Conservation (phyloP, 345 rosid genomes). For the Iberis pinnata region DNA sequence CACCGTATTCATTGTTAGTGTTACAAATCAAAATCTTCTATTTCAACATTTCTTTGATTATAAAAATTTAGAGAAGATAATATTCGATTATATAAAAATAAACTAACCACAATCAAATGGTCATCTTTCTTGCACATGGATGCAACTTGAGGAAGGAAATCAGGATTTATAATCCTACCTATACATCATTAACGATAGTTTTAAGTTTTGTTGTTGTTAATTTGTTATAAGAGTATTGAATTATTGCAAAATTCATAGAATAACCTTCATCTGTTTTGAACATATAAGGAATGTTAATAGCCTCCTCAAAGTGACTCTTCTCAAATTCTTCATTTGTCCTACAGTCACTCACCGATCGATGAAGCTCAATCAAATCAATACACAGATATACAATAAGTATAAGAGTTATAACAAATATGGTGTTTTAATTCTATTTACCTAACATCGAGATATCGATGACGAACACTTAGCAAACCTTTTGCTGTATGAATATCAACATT, state of each 20-base stretch:
- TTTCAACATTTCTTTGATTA: too few relatives aligned
- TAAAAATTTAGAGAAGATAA: neutral
- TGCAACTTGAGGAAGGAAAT: slow-evolving; percentile 36
- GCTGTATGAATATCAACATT: slow-evolving; percentile 38
- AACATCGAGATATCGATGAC: slow-evolving; percentile 42
- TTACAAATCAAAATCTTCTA: neutral
- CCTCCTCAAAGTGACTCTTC: slow-evolving; percentile 41
- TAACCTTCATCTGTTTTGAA: slow-evolving; percentile 43
- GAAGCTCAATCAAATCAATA: neutral
- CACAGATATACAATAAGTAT: too few relatives aligned
- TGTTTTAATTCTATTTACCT: slow-evolving; percentile 28
- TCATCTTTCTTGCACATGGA: slow-evolving; percentile 39
- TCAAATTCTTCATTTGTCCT: slow-evolving; percentile 48
- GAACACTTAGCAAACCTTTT: slow-evolving; percentile 39
- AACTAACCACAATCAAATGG: slow-evolving; percentile 39
- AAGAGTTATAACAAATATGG: too few relatives aligned
- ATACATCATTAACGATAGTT: neutral
- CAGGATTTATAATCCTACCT: slow-evolving; percentile 27
- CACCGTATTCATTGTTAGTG: neutral
- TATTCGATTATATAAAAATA: neutral
- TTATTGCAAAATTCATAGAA: neutral
- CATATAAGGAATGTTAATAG: slow-evolving; percentile 48
- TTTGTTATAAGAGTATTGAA: too few relatives aligned
- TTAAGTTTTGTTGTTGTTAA: too few relatives aligned
- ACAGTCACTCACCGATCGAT: neutral